Evolutionary conservation across 352 stramenopile genomes (phyloP).

Genomic region (Phytophthora citrophthora): DNA sequence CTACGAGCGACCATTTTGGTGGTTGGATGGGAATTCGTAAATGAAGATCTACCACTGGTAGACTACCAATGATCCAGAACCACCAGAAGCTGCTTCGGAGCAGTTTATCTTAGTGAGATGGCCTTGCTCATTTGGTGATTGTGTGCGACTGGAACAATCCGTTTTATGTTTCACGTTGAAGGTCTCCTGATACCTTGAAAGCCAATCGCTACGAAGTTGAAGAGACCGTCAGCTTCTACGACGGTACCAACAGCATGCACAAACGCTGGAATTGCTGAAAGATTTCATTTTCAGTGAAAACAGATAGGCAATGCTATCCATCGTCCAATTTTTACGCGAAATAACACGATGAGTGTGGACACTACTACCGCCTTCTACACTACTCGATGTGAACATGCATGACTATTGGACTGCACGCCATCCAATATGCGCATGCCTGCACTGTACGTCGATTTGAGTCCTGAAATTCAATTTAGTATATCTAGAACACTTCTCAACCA

Average conservation of each 20-base stretch:
- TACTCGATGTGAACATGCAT: slow-evolving; percentile 2
- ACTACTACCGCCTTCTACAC: not conserved
- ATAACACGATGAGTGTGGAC: slow-evolving; percentile 15
- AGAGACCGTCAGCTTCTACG: slow-evolving; percentile 12
- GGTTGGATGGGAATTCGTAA: slow-evolving; percentile 15
- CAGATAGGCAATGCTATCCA: not conserved
- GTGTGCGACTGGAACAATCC: slow-evolving; percentile 1
- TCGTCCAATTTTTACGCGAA: slow-evolving; percentile 20
- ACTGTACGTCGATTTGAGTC: slow-evolving; percentile 2
- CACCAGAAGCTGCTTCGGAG: slow-evolving; percentile 15
- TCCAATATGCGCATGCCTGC: not conserved
- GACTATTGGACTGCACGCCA: slow-evolving; percentile 4
- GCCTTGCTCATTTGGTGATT: too few species aligned
- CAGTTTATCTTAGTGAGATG: not conserved
- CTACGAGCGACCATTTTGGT: slow-evolving; percentile 9
- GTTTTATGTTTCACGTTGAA: slow-evolving; percentile 21
- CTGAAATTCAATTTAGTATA: too few species aligned
- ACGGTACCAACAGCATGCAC: not conserved
- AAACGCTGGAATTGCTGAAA: not conserved
- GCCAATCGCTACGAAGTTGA: slow-evolving; percentile 22
- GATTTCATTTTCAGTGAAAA: not conserved
- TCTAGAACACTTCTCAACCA: too few species aligned
- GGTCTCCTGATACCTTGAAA: slow-evolving; percentile 11
- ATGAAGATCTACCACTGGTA: slow-evolving; percentile 4
- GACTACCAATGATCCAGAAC: slow-evolving; percentile 1